Evolutionary conservation across 331 rosid species (phyloP).

Genomic region (Quercus phellos): DNA sequence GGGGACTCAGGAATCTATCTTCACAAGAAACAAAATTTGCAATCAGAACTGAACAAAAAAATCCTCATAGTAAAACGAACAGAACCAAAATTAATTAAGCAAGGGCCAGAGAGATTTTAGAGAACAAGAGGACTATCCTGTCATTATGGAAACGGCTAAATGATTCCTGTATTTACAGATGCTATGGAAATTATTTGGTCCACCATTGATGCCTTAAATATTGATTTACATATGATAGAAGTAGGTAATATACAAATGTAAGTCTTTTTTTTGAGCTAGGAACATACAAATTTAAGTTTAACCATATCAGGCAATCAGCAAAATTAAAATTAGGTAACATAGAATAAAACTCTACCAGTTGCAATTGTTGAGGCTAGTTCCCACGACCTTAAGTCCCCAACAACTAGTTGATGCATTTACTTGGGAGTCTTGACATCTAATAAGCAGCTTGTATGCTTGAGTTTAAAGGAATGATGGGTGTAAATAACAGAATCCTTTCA

Average conservation of each 20-base stretch:
- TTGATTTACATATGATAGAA: neutral
- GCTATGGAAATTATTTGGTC: neutral
- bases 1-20: neutral
- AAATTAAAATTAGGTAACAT: no score
- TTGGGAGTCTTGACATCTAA: neutral
- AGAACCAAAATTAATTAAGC: neutral
- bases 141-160: neutral
- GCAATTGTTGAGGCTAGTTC: neutral
- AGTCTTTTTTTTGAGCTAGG: no score
- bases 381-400: neutral
- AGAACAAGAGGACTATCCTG: neutral
- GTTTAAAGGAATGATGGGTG: neutral
- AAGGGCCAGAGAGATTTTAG: neutral
- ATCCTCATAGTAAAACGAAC: neutral
- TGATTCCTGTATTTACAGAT: conserved; percentile 1
- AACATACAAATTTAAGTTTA: no score
- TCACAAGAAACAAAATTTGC: neutral
- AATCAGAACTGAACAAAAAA: neutral
- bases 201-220: neutral
- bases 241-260: no score
- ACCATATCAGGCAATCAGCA: no score
- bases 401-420: neutral
- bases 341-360: neutral
- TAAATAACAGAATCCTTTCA: neutral
- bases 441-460: neutral